Percentiles rank a stretch among this genome's conserved stretches.
phyloP scores from a whole-genome alignment of 75 land plant genomes.

The Pinus albicaulis region DNA sequence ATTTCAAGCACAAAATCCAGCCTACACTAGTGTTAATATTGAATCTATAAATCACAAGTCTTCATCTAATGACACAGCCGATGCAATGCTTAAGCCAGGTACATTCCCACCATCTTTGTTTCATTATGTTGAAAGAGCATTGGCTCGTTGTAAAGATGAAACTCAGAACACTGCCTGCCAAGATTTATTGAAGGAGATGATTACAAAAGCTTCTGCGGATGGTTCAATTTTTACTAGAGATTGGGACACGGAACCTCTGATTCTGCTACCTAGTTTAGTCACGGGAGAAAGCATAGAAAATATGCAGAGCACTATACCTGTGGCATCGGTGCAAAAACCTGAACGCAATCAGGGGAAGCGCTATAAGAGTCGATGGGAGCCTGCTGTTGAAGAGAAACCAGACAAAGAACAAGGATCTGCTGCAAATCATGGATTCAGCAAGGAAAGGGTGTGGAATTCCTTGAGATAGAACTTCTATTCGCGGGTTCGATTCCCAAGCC shows the following conservation, averaged over 20 bases:
- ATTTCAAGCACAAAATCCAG: too few relatives aligned
- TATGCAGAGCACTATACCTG: constrained; percentile 1
- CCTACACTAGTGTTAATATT: too few relatives aligned
- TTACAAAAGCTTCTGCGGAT: too few relatives aligned
- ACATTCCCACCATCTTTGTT: constrained; percentile 73
- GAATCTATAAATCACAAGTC: too few relatives aligned
- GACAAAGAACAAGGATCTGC: constrained; percentile 26
- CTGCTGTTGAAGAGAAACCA: constrained; percentile 57
- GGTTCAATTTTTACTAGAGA: too few relatives aligned
- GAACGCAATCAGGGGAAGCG: constrained; percentile 69
- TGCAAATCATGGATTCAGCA: constrained; percentile 22
- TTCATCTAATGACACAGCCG: too few relatives aligned
- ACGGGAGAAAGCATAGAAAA: too few relatives aligned
- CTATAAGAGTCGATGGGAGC: constrained; percentile 89
- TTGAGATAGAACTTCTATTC: too few relatives aligned
- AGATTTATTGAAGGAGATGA: constrained; percentile 79
- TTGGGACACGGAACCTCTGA: too few relatives aligned
- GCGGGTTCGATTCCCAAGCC: too few relatives aligned
- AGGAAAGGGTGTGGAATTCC: constrained; percentile 32
- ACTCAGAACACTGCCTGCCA: constrained; percentile 63
- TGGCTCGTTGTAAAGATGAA: constrained; percentile 90
- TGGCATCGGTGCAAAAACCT: not conserved
- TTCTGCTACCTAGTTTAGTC: too few relatives aligned
- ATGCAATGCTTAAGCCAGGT: constrained; percentile 31
- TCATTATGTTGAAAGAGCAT: constrained; percentile 88